Evolutionary conservation across 768 basidiomycete genomes (phyloP), one percentile per base, ranked within the genome.

Genomic region (Pholiota molesta): DNA sequence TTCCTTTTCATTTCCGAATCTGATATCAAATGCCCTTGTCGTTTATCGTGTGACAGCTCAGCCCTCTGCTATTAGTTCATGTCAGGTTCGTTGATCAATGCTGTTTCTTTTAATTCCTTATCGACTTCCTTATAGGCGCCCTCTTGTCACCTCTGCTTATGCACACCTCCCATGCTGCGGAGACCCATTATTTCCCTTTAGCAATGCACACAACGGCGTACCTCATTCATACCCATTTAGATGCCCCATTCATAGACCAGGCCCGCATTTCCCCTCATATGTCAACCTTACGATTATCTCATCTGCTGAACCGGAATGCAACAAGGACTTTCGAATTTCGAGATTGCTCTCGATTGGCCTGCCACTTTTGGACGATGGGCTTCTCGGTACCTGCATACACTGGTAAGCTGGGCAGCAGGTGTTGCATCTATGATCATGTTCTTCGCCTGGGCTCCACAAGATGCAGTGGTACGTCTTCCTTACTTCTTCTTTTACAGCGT

Each of bases 341-440:
- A 71, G 2, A 69, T 97, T n/a, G 74, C 75, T 14, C 69, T 97
- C 7, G 92, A 95, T 70, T 87, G 88, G 86, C 78, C 79, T 72
- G 79, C 83, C 10, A 92, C 89, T 1, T 61, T 93, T 6, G 92
- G 92, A 2, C 81, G 90, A 39, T 82, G 86, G 72, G 86, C 87
- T 1, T 77, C 87, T 17, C 81, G 97, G 23, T 98, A 94, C 75
- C 83, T 89, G 52, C 88, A 86, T 33, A 87, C 88, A 2, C 67
- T 92, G 0, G 77, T 88, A 3, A 83, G 83, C 28, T 97, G 95
- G 90, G 80, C 87, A 2, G 76, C 90, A 2, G 94, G 91, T 4
- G 74, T 93, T n/a, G 83, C 87, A 1, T 78, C 83, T 4, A 65
- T 91, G 16, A 68, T 88, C 0, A 58, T 91, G 21, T 88, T 84